phyloP scores from a whole-genome alignment of 1,284 basidiomycete genomes.

The Sphagnurus paluster region DNA sequence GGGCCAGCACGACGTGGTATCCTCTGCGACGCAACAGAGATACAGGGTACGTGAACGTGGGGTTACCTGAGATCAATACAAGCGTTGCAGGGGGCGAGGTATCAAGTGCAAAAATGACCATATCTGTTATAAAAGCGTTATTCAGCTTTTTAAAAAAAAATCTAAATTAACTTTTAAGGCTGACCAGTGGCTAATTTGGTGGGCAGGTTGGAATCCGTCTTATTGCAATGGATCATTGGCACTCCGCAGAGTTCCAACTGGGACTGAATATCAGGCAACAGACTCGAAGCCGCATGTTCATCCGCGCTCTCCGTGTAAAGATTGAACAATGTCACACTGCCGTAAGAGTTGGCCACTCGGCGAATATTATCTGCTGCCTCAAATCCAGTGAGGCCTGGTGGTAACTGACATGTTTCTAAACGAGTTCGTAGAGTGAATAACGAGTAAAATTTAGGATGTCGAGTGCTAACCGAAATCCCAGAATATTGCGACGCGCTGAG shows the following conservation, averaged over 20 bases:
- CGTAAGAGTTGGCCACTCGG: not conserved
- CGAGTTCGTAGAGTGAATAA: not conserved
- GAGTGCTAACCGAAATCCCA: slow-evolving; percentile 15
- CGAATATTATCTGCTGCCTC: slow-evolving; percentile 6
- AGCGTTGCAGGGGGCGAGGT: slow-evolving; percentile 13
- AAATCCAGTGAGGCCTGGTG: not conserved
- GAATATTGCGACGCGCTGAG: slow-evolving; percentile 10
- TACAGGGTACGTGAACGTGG: slow-evolving; percentile 4
- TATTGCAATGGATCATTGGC: not conserved
- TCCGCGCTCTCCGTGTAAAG: slow-evolving; percentile 3
- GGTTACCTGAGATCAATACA: slow-evolving; percentile 13
- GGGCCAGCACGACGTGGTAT: slow-evolving; percentile 10
- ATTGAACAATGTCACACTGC: slow-evolving; percentile 5
- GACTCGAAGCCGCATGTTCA: not conserved
- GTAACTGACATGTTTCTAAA: slow-evolving; percentile 11
- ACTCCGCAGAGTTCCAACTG: not conserved
- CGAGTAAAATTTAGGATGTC: not conserved
- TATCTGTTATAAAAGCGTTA: slow-evolving; percentile 8
- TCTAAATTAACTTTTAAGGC: not conserved
- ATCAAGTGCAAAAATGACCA: slow-evolving; percentile 14
- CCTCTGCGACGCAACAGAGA: slow-evolving; percentile 8
- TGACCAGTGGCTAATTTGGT: slow-evolving; percentile 9
- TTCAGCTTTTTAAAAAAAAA: too few relatives aligned
- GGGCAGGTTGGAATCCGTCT: not conserved
- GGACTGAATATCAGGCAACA: not conserved